A percentile compares a stretch with the other conserved stretches of the same genome.
Evolutionary conservation across 2,329 filamentous ascomycete species (phyloP).

Genomic region (Harringtonia aguacate): DNA sequence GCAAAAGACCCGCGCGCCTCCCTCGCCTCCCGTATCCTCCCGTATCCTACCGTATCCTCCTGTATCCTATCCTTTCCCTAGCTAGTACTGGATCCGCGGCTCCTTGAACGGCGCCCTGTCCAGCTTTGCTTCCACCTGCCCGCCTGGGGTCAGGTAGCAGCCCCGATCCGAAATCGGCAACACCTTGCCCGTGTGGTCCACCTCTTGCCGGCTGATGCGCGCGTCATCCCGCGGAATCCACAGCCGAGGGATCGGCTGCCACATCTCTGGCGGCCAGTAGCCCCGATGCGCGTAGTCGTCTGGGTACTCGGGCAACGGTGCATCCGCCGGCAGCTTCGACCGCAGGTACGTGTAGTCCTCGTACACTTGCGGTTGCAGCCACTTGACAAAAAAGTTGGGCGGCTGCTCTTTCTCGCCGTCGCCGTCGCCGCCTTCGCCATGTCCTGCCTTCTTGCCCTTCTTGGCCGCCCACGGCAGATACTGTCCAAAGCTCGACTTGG

Average conservation of each 20-base stretch:
- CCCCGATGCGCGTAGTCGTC: conserved; percentile 43
- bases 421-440: not conserved
- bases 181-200: conserved; percentile 53
- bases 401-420: conserved; percentile 25
- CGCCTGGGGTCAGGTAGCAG: conserved; percentile 49
- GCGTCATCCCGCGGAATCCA: conserved; percentile 67
- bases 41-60: not conserved
- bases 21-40: too few species aligned
- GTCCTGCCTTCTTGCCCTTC: not conserved
- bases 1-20: too few species aligned
- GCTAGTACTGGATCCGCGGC: conserved; percentile 16
- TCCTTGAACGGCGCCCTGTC: conserved; percentile 17
- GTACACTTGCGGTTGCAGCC: conserved; percentile 49
- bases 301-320: conserved; percentile 9
- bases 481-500: conserved; percentile 14
- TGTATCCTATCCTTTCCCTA: not conserved
- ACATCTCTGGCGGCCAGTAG: conserved; percentile 63
- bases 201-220: conserved; percentile 61
- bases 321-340: conserved; percentile 17
- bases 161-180: conserved; percentile 65
- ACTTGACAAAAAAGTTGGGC: conserved; percentile 40
- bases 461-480: conserved; percentile 4
- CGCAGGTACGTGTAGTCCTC: conserved; percentile 48
- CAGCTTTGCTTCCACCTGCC: conserved; percentile 14
- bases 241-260: conserved; percentile 47